Conservation (phyloP, 176 grass and related monocot genomes). For the Zoysia pacifica region DNA sequence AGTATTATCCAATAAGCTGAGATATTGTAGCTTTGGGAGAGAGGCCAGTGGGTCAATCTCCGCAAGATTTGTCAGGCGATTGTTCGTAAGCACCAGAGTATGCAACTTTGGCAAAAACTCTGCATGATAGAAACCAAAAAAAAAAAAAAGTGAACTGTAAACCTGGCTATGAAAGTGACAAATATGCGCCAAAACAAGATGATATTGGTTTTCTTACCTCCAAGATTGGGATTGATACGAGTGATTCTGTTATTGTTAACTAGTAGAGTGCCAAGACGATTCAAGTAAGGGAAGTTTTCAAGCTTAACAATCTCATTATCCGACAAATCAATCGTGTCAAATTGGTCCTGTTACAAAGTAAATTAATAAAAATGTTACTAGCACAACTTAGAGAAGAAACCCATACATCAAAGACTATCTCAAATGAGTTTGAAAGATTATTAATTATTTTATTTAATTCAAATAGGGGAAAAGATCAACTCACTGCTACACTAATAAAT, state of each 20-base stretch:
- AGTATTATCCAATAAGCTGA: slow-evolving; percentile 95
- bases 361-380: slow-evolving; percentile 22
- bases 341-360: slow-evolving; percentile 73
- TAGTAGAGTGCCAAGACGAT: slow-evolving; percentile 87
- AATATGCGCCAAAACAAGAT: neutral
- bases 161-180: slow-evolving; percentile 11
- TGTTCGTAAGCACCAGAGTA: slow-evolving; percentile 89
- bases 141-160: neutral
- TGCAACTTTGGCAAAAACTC: slow-evolving; percentile 94
- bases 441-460: neutral
- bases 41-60: slow-evolving; percentile 93
- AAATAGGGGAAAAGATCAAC: neutral
- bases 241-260: slow-evolving; percentile 99
- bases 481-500: neutral
- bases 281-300: slow-evolving; percentile 93
- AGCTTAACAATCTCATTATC: slow-evolving; percentile 99
- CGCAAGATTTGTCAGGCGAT: slow-evolving; percentile 83
- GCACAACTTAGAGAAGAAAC: slow-evolving; percentile 19
- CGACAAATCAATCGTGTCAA: slow-evolving; percentile 91
- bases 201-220: slow-evolving; percentile 51
- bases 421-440: neutral
- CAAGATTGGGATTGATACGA: slow-evolving; percentile 96
- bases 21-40: slow-evolving; percentile 86
- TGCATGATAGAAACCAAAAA: slow-evolving; percentile 38
- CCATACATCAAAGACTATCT: neutral